phyloP scores from a whole-genome alignment of 2,329 filamentous ascomycete species.

The Arachnomyces sp. region DNA sequence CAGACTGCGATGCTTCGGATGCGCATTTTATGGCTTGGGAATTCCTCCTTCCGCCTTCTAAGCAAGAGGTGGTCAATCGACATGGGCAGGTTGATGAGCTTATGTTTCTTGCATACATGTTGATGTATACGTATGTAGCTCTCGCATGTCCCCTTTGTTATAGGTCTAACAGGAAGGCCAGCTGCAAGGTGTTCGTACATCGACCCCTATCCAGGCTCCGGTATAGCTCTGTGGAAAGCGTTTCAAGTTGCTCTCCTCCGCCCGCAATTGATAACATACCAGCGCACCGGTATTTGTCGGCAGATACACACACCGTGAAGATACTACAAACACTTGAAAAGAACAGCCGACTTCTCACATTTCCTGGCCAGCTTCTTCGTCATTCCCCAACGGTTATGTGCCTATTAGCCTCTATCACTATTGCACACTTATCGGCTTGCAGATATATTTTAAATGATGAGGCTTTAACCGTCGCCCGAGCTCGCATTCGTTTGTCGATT shows the following conservation, averaged over 20 bases:
- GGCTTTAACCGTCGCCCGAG: constrained; percentile 25
- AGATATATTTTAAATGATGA: constrained; percentile 26
- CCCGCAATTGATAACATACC: too few relatives aligned
- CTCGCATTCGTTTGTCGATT: constrained; percentile 34
- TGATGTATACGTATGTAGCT: constrained; percentile 45
- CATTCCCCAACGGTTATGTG: constrained; percentile 36
- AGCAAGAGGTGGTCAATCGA: constrained; percentile 38
- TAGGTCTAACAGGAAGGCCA: constrained; percentile 23
- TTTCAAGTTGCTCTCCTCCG: constrained; percentile 27
- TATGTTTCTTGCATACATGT: constrained; percentile 80
- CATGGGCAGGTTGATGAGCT: constrained; percentile 51
- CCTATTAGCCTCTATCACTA: constrained; percentile 32
- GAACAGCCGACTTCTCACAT: constrained; percentile 29
- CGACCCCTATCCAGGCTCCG: constrained; percentile 31
- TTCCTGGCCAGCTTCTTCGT: constrained; percentile 25
- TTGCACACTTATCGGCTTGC: constrained; percentile 54
- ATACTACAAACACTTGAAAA: constrained; percentile 29
- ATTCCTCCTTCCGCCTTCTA: constrained; percentile 28
- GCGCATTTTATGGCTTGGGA: constrained; percentile 35
- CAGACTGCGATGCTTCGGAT: constrained; percentile 29
- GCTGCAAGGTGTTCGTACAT: constrained; percentile 30
- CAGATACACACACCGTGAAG: constrained; percentile 26
- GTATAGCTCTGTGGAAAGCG: constrained; percentile 30
- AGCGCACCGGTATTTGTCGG: constrained; percentile 6
- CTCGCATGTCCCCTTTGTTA: constrained; percentile 45